A percentile compares a stretch with the other conserved stretches of the same genome.
phyloP scores from a whole-genome alignment of 2,329 filamentous ascomycete genomes.

The Microthyrium microscopicum region DNA sequence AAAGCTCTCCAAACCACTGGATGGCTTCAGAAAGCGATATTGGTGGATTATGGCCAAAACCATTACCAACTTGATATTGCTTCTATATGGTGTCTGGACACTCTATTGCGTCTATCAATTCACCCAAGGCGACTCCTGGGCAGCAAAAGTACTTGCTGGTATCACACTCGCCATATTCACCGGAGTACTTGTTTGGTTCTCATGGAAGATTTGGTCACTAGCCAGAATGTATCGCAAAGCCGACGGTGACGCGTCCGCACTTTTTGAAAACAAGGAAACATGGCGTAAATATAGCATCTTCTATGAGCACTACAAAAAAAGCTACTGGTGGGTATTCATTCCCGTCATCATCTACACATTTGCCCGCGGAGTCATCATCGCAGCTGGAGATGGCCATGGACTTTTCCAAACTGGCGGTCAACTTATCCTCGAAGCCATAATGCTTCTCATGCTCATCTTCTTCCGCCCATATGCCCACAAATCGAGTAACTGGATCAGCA shows the following conservation, averaged over 20 bases:
- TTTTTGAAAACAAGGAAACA: constrained; percentile 78
- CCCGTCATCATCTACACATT: constrained; percentile 83
- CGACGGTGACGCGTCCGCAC: constrained; percentile 53
- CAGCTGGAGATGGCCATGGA: constrained; percentile 71
- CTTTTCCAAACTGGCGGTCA: constrained; percentile 66
- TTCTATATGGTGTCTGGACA: constrained; percentile 90
- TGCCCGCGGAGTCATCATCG: constrained; percentile 71
- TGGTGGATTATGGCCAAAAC: constrained; percentile 84
- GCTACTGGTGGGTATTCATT: constrained; percentile 95
- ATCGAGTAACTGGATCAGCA: constrained; percentile 85
- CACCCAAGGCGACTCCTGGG: constrained; percentile 85
- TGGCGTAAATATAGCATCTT: constrained; percentile 96
- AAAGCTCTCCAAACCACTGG: constrained; percentile 62
- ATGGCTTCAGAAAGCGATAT: constrained; percentile 85
- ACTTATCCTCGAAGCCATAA: constrained; percentile 61
- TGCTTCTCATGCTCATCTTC: constrained; percentile 71
- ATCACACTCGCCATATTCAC: constrained; percentile 73
- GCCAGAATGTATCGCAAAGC: constrained; percentile 56
- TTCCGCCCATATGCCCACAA: constrained; percentile 71
- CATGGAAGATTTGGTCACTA: constrained; percentile 63
- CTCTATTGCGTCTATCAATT: constrained; percentile 95
- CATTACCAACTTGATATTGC: constrained; percentile 74
- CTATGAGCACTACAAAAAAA: constrained; percentile 88
- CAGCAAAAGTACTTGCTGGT: constrained; percentile 66
- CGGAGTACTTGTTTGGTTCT: constrained; percentile 63